phyloP scores from a whole-genome alignment of 2,329 filamentous ascomycete species.

The Monosporascus sp. region DNA sequence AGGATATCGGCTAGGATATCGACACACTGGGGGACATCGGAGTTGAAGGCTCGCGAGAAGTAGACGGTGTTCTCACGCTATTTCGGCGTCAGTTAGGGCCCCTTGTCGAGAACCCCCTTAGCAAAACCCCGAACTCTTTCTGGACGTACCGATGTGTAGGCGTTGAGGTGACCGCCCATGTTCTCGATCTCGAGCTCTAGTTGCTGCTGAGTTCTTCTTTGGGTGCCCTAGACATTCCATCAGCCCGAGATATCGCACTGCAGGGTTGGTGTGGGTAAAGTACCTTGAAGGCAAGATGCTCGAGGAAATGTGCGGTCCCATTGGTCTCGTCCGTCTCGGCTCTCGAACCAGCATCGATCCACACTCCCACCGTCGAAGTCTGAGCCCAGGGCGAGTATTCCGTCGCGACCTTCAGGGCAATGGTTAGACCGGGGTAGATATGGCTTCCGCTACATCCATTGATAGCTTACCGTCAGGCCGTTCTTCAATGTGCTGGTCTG shows the following conservation, averaged over 20 bases:
- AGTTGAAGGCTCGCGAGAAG: conserved; percentile 99
- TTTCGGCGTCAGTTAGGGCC: not conserved
- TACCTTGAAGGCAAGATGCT: conserved; percentile 99
- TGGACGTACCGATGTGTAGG: conserved; percentile 89
- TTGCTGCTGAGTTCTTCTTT: conserved; percentile 92
- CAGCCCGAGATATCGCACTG: conserved; percentile 8
- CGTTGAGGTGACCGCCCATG: conserved; percentile 98
- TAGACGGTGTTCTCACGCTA: conserved; percentile 99
- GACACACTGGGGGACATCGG: conserved; percentile 91
- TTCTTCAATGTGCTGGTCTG: conserved; percentile 96
- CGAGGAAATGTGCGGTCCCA: conserved; percentile 98
- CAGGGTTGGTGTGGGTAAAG: conserved; percentile 9
- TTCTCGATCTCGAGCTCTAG: conserved; percentile 99
- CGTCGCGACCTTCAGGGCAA: conserved; percentile 72
- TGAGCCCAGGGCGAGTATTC: conserved; percentile 98
- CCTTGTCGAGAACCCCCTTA: too few relatives aligned
- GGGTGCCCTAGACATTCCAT: conserved; percentile 62
- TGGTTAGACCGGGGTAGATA: conserved; percentile 10
- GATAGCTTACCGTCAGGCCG: conserved; percentile 76
- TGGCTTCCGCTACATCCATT: conserved; percentile 17
- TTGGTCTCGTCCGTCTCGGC: conserved; percentile 98
- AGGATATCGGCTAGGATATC: conserved; percentile 99
- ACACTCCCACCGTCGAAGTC: conserved; percentile 96
- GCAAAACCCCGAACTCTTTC: conserved; percentile 1
- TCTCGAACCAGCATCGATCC: conserved; percentile 98